Evolutionary conservation across 768 basidiomycete genomes (phyloP).

Genomic region (Termitomyces sp.): DNA sequence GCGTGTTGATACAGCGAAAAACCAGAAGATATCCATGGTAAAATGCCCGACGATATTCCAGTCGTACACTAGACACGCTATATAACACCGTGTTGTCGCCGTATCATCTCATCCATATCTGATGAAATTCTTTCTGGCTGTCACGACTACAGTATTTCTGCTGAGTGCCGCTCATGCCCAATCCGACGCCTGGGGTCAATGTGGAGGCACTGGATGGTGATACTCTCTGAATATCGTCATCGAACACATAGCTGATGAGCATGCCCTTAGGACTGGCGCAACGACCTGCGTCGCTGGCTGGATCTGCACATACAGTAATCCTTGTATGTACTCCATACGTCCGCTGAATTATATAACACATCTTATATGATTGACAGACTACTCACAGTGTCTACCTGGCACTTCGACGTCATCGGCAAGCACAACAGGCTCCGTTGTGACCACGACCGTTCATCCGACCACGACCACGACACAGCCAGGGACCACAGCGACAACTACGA

Average conservation of each 20-base stretch:
- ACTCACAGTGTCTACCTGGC: slow-evolving; percentile 49
- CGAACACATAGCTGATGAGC: background rate
- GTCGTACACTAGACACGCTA: background rate
- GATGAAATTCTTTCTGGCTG: slow-evolving; percentile 13
- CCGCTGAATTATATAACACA: background rate
- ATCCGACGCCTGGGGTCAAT: slow-evolving; percentile 35
- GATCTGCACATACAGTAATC: slow-evolving; percentile 32
- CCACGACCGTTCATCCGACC: slow-evolving; percentile 18
- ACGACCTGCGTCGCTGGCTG: slow-evolving; percentile 39
- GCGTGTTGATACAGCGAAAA: background rate
- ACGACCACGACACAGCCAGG: slow-evolving; percentile 21
- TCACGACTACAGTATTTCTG: slow-evolving; percentile 8
- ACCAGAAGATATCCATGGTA: background rate
- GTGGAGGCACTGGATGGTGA: slow-evolving; percentile 35
- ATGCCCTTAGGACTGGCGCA: slow-evolving; percentile 29
- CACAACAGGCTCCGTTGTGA: slow-evolving; percentile 22
- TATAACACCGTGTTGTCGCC: slow-evolving; percentile 1
- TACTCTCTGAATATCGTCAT: background rate
- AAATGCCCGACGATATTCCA: slow-evolving; percentile 11
- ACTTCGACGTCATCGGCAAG: slow-evolving; percentile 18
- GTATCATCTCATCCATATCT: background rate
- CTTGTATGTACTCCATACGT: slow-evolving; percentile 25
- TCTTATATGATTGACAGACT: slow-evolving; percentile 26
- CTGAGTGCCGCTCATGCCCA: slow-evolving; percentile 24
- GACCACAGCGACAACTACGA: slow-evolving; percentile 23